Percentiles rank a stretch among this genome's conserved stretches.
These are phyloP conservation scores for Zancudomyces culisetae DNA, from an alignment of 371 early-diverging fungal species.

Conservation along the genomic window DNA sequence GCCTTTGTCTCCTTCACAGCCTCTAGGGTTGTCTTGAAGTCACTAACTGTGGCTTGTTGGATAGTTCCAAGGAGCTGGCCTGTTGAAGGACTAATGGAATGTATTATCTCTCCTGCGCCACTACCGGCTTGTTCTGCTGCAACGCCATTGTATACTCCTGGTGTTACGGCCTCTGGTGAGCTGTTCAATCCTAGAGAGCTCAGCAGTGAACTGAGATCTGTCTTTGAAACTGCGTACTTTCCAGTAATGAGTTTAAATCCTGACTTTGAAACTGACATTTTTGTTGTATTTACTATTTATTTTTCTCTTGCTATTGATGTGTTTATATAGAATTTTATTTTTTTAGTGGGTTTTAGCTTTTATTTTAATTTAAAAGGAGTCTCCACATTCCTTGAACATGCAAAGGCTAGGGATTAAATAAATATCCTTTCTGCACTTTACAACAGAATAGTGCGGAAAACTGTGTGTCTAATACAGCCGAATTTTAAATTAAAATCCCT, in stretches of 20 bases:
- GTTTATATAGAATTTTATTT: too few species aligned
- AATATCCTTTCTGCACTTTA: too few species aligned
- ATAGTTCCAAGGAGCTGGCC: conserved; percentile 72
- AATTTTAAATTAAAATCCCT: too few species aligned
- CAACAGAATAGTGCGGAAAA: too few species aligned
- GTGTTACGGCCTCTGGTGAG: background rate
- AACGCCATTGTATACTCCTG: conserved; percentile 73
- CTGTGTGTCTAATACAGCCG: too few species aligned
- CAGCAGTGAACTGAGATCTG: background rate
- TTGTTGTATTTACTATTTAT: too few species aligned
- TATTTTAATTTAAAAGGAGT: too few species aligned
- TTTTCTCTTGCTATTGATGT: background rate
- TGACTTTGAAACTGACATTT: background rate
- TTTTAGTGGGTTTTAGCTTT: too few species aligned
- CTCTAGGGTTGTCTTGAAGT: conserved; percentile 31
- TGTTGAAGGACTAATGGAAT: conserved; percentile 70
- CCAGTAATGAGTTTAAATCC: background rate
- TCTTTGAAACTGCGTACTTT: too few species aligned
- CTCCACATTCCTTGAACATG: too few species aligned
- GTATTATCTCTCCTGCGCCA: conserved; percentile 56
- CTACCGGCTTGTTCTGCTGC: too few species aligned
- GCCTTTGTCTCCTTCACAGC: conserved; percentile 40
- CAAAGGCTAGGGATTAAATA: too few species aligned
- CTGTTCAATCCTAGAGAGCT: background rate
- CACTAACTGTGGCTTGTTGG: conserved; percentile 28